Conservation (phyloP, 139 green algal species). For the Chlamydomonas sp. region DNA sequence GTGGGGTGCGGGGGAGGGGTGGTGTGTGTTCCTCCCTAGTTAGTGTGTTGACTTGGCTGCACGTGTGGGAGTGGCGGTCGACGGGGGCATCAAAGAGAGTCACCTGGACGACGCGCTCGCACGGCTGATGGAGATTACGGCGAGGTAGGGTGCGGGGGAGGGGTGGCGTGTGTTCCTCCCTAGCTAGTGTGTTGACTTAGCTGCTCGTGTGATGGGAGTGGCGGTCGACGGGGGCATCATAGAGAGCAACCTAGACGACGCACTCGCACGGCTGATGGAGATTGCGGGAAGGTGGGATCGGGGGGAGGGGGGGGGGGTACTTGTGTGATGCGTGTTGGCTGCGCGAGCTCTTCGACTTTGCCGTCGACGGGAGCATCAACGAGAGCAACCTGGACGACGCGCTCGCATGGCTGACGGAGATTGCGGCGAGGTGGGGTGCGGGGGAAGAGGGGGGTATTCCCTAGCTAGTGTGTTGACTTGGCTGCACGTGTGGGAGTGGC, state of each 20-base stretch:
- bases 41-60: not conserved
- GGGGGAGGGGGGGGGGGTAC: too few species aligned
- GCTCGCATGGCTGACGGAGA: conserved; percentile 66
- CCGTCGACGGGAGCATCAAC: conserved; percentile 80
- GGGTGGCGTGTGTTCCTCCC: not conserved
- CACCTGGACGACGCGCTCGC: conserved; percentile 78
- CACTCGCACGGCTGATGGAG: conserved; percentile 68
- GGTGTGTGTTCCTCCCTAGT: not conserved
- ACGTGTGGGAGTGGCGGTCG: too few species aligned
- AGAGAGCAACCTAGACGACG: conserved; percentile 66
- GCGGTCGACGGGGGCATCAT: conserved; percentile 82
- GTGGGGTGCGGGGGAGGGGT: conserved; percentile 28
- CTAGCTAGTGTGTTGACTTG: too few species aligned
- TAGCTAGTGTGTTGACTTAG: not conserved
- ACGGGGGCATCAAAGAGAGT: conserved; percentile 71
- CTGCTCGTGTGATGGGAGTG: too few species aligned
- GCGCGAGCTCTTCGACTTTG: conserved; percentile 96
- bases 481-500: conserved; percentile 48
- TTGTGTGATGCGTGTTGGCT: too few species aligned
- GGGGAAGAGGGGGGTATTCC: too few species aligned
- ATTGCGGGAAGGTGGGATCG: conserved; percentile 49
- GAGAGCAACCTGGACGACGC: conserved; percentile 68
- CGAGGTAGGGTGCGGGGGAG: conserved; percentile 41
- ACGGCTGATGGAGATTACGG: conserved; percentile 52
- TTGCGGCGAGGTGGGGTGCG: conserved; percentile 60